Conservation (phyloP, 2,329 filamentous ascomycete species). For the Penicillium sp. region DNA sequence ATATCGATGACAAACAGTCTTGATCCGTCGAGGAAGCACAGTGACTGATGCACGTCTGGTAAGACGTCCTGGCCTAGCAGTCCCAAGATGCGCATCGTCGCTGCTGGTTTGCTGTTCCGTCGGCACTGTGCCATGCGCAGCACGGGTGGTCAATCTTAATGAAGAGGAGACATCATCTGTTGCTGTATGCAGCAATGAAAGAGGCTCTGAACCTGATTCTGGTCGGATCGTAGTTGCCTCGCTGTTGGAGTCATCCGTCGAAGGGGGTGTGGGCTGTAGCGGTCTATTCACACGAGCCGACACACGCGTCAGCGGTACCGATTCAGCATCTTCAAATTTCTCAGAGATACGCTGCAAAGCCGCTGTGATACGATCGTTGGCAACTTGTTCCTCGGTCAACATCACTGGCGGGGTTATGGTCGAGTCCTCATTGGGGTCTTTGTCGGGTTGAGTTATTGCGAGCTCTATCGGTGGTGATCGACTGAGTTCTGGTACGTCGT, state of each 20-base stretch:
- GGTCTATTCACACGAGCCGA: neutral
- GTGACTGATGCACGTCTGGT: slow-evolving; percentile 1
- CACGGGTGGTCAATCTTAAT: neutral
- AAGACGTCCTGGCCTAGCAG: slow-evolving; percentile 2
- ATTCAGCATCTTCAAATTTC: slow-evolving; percentile 1
- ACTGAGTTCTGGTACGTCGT: neutral
- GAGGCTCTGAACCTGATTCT: slow-evolving; percentile 2
- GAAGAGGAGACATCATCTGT: neutral
- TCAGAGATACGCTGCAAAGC: slow-evolving; percentile 4
- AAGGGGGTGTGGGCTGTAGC: neutral
- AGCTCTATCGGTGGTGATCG: neutral
- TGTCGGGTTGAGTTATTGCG: neutral
- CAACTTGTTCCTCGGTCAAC: slow-evolving; percentile 8
- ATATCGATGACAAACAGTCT: slow-evolving; percentile 14
- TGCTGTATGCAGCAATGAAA: neutral
- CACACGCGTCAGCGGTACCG: neutral
- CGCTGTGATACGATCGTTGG: slow-evolving; percentile 11
- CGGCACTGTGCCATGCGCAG: too few species aligned
- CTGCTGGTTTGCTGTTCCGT: neutral
- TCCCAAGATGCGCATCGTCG: neutral
- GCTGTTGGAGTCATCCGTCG: slow-evolving; percentile 5
- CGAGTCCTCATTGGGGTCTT: neutral
- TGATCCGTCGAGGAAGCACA: slow-evolving; percentile 5
- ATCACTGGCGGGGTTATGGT: neutral
- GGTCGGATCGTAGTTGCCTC: slow-evolving; percentile 6